Conservation (phyloP, 768 basidiomycete species). For the Cyclocybe aegerita region DNA sequence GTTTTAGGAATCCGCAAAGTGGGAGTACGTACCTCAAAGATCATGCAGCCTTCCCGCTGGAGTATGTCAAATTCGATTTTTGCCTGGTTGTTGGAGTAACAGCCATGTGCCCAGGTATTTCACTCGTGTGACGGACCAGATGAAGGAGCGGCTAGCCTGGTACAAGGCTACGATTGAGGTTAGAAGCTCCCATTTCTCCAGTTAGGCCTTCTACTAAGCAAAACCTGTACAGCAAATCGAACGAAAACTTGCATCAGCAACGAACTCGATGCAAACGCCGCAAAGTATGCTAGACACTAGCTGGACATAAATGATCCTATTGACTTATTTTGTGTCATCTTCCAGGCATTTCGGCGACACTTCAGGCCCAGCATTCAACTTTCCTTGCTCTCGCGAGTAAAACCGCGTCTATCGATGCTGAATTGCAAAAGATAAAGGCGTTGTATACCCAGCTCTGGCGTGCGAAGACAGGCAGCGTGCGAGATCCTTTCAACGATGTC, state of each 20-base stretch:
- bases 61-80: constrained; percentile 44
- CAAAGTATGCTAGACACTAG: constrained; percentile 50
- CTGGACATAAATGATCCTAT: constrained; percentile 5
- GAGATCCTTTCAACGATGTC: constrained; percentile 73
- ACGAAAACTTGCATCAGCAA: constrained; percentile 70
- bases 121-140: constrained; percentile 66
- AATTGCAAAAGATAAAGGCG: constrained; percentile 74
- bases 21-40: constrained; percentile 71
- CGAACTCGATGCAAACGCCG: constrained; percentile 68
- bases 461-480: constrained; percentile 74
- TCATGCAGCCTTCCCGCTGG: constrained; percentile 78
- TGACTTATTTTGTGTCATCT: constrained; percentile 9
- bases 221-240: constrained; percentile 66
- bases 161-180: constrained; percentile 84
- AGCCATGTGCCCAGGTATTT: constrained; percentile 54
- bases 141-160: constrained; percentile 71
- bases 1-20: constrained; percentile 73
- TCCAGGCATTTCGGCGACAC: constrained; percentile 68
- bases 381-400: constrained; percentile 78
- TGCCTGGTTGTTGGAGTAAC: neutral
- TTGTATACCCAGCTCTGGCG: constrained; percentile 81
- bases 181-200: neutral
- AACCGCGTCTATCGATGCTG: constrained; percentile 70
- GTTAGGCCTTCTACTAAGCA: constrained; percentile 6
- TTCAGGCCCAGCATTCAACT: constrained; percentile 77